These are phyloP conservation scores for Brassica juncea DNA, from an alignment of 345 rosid genomes.

Conservation along the genomic window DNA sequence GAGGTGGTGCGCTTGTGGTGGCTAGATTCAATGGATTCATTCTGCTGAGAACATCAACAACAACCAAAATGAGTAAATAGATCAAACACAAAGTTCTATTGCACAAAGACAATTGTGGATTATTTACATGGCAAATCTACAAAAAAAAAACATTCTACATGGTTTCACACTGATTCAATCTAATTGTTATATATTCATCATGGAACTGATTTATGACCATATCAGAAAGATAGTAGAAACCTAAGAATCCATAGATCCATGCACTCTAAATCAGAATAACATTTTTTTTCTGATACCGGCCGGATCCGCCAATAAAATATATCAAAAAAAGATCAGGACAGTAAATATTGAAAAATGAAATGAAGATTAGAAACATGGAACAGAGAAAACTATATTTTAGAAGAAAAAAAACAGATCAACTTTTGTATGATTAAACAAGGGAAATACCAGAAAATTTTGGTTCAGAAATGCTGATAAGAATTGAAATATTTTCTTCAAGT, in stretches of 20 bases:
- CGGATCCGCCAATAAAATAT: background rate
- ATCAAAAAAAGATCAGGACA: no score
- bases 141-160: background rate
- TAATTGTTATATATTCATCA: background rate
- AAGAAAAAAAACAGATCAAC: conserved; percentile 1
- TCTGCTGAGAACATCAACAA: no score
- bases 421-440: background rate
- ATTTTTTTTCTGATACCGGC: background rate
- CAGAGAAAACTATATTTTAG: background rate
- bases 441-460: background rate
- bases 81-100: no score
- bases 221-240: background rate
- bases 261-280: background rate
- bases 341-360: background rate
- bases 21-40: no score
- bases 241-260: conserved; percentile 1
- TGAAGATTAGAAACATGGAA: background rate
- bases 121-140: conserved; percentile 2
- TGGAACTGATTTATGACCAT: background rate
- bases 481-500: background rate
- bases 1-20: no score
- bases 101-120: no score
- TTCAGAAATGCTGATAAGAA: background rate
- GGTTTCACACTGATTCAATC: background rate
- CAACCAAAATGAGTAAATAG: no score